Conservation (phyloP, 768 basidiomycete species). For the Lentinula sp. region DNA sequence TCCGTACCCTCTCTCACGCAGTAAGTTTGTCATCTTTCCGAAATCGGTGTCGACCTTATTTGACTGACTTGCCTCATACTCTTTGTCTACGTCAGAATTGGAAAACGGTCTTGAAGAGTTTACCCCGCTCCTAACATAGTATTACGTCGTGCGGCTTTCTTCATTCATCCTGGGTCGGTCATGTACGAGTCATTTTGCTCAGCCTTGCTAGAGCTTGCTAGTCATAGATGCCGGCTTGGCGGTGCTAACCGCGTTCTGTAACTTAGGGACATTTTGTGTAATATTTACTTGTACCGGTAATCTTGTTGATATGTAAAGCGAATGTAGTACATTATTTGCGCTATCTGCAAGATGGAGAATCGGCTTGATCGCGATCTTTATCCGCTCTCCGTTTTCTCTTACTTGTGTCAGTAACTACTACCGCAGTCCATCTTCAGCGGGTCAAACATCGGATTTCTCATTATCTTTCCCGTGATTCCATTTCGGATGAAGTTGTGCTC, state of each 20-base stretch:
- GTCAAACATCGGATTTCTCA: not conserved
- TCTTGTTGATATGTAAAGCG: not conserved
- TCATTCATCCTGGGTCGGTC: not conserved
- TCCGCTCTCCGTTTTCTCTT: too few relatives aligned
- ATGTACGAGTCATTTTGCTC: not conserved
- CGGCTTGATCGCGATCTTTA: too few relatives aligned
- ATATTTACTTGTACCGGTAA: not conserved
- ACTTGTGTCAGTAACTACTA: not conserved
- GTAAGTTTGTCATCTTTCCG: conserved; percentile 27
- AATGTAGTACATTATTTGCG: not conserved
- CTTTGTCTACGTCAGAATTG: conserved; percentile 31
- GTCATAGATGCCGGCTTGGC: not conserved
- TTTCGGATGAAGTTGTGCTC: not conserved
- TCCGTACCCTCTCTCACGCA: conserved; percentile 60
- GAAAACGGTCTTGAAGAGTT: conserved; percentile 39
- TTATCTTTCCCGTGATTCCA: not conserved
- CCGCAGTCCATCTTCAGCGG: not conserved
- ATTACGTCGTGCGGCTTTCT: not conserved
- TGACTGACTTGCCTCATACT: not conserved
- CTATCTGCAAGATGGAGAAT: not conserved
- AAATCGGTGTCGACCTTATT: not conserved
- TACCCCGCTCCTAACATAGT: conserved; percentile 16
- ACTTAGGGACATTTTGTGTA: not conserved
- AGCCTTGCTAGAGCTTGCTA: not conserved
- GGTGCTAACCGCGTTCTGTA: not conserved